Conservation (phyloP, 2,329 filamentous ascomycete species). For the Ophiostoma sp. region DNA sequence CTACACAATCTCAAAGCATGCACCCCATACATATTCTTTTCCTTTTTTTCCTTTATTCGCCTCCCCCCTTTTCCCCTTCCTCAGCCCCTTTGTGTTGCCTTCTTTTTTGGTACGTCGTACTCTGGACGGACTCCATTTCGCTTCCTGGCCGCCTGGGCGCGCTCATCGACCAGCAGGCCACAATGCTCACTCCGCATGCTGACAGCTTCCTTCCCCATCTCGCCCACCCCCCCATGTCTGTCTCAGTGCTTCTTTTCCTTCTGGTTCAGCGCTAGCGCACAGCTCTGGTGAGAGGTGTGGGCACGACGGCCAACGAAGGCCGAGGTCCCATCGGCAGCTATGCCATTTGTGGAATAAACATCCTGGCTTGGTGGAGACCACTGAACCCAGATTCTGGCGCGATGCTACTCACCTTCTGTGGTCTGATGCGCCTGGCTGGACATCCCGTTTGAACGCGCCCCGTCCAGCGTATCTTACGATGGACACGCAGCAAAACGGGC, state of each 20-base stretch:
- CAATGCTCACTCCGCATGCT: background rate
- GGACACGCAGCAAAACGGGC: background rate
- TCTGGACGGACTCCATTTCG: background rate
- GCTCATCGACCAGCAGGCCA: background rate
- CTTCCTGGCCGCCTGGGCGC: background rate
- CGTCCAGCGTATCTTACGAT: background rate
- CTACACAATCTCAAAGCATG: no score
- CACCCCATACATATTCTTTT: no score
- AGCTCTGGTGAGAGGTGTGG: background rate
- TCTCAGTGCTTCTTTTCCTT: background rate
- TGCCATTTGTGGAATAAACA: constrained; percentile 11
- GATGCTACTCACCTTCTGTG: constrained; percentile 12
- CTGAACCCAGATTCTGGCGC: constrained; percentile 15
- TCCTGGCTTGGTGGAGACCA: background rate
- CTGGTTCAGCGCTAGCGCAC: background rate
- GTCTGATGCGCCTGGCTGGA: constrained; percentile 4
- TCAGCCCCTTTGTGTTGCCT: background rate
- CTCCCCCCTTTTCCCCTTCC: background rate
- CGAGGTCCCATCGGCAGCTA: constrained; percentile 20
- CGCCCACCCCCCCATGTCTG: background rate
- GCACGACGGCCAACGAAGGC: constrained; percentile 19
- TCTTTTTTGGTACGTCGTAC: background rate
- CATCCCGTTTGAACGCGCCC: background rate
- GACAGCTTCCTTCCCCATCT: background rate
- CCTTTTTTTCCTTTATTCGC: background rate